Conservation (phyloP, 352 stramenopile genomes). For the Thraustochytrium sp. region DNA sequence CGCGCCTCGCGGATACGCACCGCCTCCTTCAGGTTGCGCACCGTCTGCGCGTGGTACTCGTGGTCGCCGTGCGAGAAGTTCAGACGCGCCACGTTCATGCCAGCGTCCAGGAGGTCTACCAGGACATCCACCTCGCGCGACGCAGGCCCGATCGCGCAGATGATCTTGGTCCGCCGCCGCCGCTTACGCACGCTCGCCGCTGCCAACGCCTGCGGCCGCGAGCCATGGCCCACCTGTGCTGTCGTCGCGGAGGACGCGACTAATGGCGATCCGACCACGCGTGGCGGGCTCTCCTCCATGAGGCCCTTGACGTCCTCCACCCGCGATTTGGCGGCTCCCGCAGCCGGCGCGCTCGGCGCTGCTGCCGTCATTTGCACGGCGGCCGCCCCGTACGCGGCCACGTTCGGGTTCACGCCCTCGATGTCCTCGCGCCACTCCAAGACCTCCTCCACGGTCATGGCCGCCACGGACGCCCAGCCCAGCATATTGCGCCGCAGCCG, state of each 20-base stretch:
- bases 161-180: constrained; percentile 84
- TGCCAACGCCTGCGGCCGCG: neutral
- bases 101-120: constrained; percentile 72
- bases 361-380: neutral
- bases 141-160: constrained; percentile 95
- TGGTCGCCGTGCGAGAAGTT: constrained; percentile 99
- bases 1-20: constrained; percentile 36
- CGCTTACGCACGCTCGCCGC: neutral
- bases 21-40: constrained; percentile 51
- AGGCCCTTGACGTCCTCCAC: no score
- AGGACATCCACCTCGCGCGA: constrained; percentile 90
- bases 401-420: neutral
- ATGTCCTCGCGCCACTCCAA: neutral
- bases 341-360: no score
- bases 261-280: no score
- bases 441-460: neutral
- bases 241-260: neutral
- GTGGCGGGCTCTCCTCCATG: no score
- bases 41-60: constrained; percentile 52
- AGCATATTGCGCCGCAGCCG: neutral
- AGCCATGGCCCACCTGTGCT: neutral
- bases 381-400: neutral
- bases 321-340: no score
- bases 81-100: constrained; percentile 73
- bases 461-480: neutral